Conservation (phyloP, 2,329 filamentous ascomycete species). For the Trichoderma aggressivum region DNA sequence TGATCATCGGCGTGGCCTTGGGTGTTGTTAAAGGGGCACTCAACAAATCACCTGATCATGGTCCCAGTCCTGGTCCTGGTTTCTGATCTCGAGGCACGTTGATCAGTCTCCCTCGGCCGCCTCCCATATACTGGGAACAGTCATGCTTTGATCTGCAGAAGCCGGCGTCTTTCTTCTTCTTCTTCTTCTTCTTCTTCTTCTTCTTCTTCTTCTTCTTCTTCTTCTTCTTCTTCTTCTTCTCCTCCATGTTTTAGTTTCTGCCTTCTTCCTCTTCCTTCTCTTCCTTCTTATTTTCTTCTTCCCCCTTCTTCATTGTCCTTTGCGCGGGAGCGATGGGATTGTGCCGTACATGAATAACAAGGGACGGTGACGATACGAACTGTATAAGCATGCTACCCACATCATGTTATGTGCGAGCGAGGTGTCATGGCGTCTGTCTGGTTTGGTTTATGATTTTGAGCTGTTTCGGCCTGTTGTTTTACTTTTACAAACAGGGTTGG, state of each 20-base stretch:
- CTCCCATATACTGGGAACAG: neutral
- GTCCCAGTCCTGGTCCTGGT: too few relatives aligned
- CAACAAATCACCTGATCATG: neutral
- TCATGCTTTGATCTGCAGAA: neutral
- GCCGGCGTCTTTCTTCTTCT: neutral
- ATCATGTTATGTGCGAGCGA: neutral
- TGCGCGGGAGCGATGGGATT: neutral
- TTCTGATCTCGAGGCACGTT: neutral
- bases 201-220: neutral
- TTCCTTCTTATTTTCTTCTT: neutral
- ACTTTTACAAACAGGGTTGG: neutral
- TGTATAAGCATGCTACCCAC: neutral
- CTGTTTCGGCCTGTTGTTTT: neutral
- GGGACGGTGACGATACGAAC: neutral
- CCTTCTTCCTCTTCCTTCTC: neutral
- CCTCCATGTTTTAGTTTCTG: too few relatives aligned
- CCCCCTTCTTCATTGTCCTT: neutral
- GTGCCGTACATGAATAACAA: neutral
- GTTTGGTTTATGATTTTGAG: neutral
- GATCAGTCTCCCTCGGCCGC: neutral
- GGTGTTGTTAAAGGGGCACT: slow-evolving; percentile 25
- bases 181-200: neutral
- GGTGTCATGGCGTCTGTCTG: slow-evolving; percentile 4
- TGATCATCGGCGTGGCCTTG: slow-evolving; percentile 28
- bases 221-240: neutral